phyloP scores from a whole-genome alignment of 164 flowering plant species.

The Tinospora cordifolia region DNA sequence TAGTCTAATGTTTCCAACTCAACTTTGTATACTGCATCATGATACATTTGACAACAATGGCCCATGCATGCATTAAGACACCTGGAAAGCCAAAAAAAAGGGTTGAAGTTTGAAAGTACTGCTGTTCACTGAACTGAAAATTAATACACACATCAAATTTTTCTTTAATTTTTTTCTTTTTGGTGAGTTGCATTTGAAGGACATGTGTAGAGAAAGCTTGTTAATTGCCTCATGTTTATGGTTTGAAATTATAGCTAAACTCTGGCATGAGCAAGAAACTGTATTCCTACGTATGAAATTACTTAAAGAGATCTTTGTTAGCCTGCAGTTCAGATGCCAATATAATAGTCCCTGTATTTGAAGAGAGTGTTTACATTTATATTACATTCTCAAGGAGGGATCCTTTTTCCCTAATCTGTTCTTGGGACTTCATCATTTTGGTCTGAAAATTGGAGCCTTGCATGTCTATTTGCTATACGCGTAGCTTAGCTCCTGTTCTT shows the following conservation, averaged over 20 bases:
- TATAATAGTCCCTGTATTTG: not conserved
- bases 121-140: not conserved
- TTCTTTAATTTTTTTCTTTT: not conserved
- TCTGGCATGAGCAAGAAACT: not conserved
- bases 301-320: not conserved
- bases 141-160: not conserved
- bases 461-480: too few species aligned
- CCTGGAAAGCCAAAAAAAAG: not conserved
- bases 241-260: not conserved
- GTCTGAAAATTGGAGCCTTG: too few species aligned
- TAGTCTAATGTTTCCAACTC: not conserved
- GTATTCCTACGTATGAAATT: not conserved
- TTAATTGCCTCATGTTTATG: not conserved
- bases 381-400: not conserved
- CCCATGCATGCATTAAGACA: not conserved
- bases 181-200: not conserved
- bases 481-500: too few species aligned
- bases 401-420: not conserved
- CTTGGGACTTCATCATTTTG: not conserved
- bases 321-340: not conserved
- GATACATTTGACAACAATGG: not conserved
- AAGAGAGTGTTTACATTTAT: not conserved
- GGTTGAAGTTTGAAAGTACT: too few species aligned
- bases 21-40: not conserved
- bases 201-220: not conserved